phyloP scores from a whole-genome alignment of 345 rosid species.

The Rubroshorea leprosula region DNA sequence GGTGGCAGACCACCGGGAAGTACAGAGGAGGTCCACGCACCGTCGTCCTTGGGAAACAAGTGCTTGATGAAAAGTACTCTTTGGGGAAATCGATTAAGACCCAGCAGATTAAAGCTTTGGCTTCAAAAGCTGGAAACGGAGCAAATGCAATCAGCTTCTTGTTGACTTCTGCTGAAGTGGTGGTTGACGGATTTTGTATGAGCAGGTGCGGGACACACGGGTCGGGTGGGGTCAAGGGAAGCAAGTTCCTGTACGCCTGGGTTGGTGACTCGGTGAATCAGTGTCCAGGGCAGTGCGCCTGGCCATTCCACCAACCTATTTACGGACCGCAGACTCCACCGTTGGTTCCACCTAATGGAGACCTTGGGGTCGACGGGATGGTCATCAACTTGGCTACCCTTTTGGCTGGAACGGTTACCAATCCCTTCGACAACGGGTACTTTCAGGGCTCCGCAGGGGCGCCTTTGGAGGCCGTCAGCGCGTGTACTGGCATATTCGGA shows the following conservation, averaged over 20 bases:
- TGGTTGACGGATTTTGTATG: conserved; percentile 69
- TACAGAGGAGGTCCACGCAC: conserved; percentile 36
- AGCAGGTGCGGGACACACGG: conserved; percentile 72
- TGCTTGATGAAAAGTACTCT: conserved; percentile 39
- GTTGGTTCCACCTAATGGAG: conserved; percentile 68
- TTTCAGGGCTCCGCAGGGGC: conserved; percentile 61
- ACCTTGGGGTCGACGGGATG: conserved; percentile 86
- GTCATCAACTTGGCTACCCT: conserved; percentile 71
- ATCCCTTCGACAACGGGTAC: conserved; percentile 71
- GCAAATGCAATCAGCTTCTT: conserved; percentile 43
- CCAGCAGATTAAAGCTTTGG: conserved; percentile 31
- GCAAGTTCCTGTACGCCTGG: conserved; percentile 52
- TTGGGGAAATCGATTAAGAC: conserved; percentile 45
- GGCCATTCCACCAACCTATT: conserved; percentile 69
- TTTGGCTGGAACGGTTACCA: conserved; percentile 69
- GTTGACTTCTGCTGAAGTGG: conserved; percentile 60
- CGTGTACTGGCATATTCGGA: conserved; percentile 71
- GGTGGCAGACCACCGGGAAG: conserved; percentile 48
- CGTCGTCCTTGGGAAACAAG: conserved; percentile 41
- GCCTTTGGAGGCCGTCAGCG: conserved; percentile 77
- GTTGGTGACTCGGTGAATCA: conserved; percentile 63
- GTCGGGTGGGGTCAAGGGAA: conserved; percentile 8
- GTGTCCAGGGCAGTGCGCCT: conserved; percentile 83
- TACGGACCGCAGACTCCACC: conserved; percentile 80
- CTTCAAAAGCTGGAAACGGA: conserved; percentile 21